Percentiles rank a stretch among this genome's conserved stretches.
Conservation (phyloP, 805 yeast genomes). For the Wickerhamomyces alni region DNA sequence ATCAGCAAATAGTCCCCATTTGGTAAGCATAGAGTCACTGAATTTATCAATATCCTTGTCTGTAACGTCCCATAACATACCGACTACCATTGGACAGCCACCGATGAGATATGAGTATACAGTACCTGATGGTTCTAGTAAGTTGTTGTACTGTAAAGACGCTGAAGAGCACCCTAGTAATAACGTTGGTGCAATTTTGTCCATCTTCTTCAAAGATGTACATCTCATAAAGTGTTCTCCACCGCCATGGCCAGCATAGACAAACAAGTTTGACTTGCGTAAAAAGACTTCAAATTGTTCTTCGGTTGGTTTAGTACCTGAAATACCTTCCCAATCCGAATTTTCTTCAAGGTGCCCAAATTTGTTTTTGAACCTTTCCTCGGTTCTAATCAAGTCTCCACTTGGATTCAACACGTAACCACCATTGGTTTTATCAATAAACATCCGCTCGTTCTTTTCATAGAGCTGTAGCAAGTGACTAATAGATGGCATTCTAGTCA, state of each 20-base stretch:
- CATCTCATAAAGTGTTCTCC: conserved; percentile 79
- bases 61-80: conserved; percentile 94
- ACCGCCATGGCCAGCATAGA: conserved; percentile 94
- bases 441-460: conserved; percentile 17
- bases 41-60: conserved; percentile 91
- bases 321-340: conserved; percentile 45
- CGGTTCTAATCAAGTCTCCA: conserved; percentile 67
- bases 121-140: conserved; percentile 70
- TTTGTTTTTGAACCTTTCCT: conserved; percentile 42
- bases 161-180: conserved; percentile 93
- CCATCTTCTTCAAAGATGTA: conserved; percentile 40
- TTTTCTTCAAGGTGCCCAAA: conserved; percentile 28
- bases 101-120: conserved; percentile 69
- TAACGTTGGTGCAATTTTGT: conserved; percentile 49
- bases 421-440: conserved; percentile 29
- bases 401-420: conserved; percentile 77
- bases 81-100: conserved; percentile 79
- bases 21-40: conserved; percentile 50
- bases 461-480: conserved; percentile 33
- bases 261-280: conserved; percentile 40
- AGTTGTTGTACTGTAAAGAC: conserved; percentile 46
- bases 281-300: conserved; percentile 41
- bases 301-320: conserved; percentile 56
- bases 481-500: conserved; percentile 73
- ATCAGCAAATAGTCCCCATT: conserved; percentile 64